phyloP scores from a whole-genome alignment of 768 basidiomycete genomes.

The Amanita rubescens region DNA sequence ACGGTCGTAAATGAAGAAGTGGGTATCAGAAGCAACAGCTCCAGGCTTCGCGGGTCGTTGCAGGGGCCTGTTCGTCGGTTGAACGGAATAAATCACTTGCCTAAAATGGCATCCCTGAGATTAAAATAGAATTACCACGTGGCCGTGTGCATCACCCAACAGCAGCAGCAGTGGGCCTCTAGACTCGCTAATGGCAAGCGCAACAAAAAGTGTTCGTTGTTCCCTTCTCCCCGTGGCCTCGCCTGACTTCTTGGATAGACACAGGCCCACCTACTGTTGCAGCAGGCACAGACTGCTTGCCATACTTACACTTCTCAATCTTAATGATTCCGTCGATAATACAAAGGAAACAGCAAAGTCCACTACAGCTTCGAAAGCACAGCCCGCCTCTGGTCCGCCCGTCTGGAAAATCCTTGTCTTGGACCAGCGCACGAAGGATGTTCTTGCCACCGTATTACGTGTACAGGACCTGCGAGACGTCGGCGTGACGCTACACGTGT shows the following conservation, averaged over 20 bases:
- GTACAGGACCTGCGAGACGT: slow-evolving; percentile 96
- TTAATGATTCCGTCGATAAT: slow-evolving; percentile 60
- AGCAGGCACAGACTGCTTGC: slow-evolving; percentile 83
- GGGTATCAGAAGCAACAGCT: not conserved
- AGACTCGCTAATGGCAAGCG: slow-evolving; percentile 25
- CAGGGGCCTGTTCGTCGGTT: not conserved
- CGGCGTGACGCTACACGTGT: slow-evolving; percentile 98
- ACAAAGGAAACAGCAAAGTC: slow-evolving; percentile 28
- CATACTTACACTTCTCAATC: slow-evolving; percentile 78
- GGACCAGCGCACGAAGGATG: slow-evolving; percentile 93
- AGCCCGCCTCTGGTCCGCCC: slow-evolving; percentile 56
- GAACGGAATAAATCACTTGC: too few relatives aligned
- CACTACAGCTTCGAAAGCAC: slow-evolving; percentile 38
- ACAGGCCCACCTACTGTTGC: slow-evolving; percentile 52
- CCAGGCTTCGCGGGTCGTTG: not conserved
- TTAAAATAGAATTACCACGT: not conserved
- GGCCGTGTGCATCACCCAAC: not conserved
- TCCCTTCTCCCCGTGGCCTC: not conserved
- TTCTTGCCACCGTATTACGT: slow-evolving; percentile 88
- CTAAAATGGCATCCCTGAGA: too few relatives aligned
- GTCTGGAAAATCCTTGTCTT: slow-evolving; percentile 96
- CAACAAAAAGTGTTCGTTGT: slow-evolving; percentile 9
- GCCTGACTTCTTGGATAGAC: slow-evolving; percentile 14
- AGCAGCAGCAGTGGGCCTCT: not conserved
- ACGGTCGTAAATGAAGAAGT: not conserved